Base-by-base conservation (phyloP, 2,329 filamentous ascomycete genomes). In the Torrubiellomyces zombiae region DNA sequence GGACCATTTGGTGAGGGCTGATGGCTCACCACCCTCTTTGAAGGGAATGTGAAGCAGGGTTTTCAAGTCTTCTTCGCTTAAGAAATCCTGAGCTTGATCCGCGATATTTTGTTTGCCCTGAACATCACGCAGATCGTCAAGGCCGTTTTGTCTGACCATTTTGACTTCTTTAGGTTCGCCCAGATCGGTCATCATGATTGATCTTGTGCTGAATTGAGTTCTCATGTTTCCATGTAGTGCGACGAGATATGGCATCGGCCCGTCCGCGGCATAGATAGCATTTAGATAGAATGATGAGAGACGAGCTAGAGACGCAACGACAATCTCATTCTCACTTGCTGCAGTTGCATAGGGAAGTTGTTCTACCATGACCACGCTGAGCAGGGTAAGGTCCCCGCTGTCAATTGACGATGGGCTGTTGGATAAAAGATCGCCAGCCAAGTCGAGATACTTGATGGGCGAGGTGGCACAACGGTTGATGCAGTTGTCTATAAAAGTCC, bases 401-500 rank as follows among this genome's bases (percentile, higher is more conserved):
- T 36, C 25, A 2, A 28, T 18, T 3, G 43, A 33, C n/a, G 49
- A 35, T 20, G 44, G 34, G 21, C 38, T 38, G 9, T 42, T 42
- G 3, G 37, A 36, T 4, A 42, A 23, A 17, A 45, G 47, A 20
- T 68, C 60, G 27, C 72, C 61, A 14, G 80, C 48, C 40, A 71
- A 56, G 32, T 89, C 77, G 15, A 89, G 69, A 40, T 93, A 86
- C 43, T 82, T 91, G 40, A 91, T 75, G 0, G 82, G 78, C 14
- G 75, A 75, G 3, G 56, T 72, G 10, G 74, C 73, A 36, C 80
- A 79, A 14, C 85, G 69, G 16, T 69, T 70, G 26, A 80, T 60
- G 46, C 81, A 91, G 33, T 91, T 83, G 41, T 94, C 85, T 14
- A 94, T 47, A 41, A 89, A 91, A 1, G 57, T 47, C 52, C 78